These are phyloP conservation scores for Aquilaria agallochum DNA, from an alignment of 441 rosid species.

Conservation along the genomic window DNA sequence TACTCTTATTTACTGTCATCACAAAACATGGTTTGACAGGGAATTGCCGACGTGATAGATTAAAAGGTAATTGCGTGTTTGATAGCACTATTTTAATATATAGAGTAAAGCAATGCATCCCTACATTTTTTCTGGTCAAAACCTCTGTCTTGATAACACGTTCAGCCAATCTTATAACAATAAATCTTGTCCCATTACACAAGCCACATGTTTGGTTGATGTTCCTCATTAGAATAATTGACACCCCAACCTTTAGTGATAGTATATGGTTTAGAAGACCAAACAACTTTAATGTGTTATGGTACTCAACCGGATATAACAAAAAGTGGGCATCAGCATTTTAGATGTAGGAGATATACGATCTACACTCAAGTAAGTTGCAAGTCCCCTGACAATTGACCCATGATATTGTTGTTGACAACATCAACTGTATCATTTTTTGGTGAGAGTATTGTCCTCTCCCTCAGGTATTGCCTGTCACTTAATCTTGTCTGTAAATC, in stretches of 20 bases:
- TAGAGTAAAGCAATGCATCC: background rate
- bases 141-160: background rate
- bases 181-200: conserved; percentile 13
- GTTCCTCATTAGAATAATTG: conserved; percentile 14
- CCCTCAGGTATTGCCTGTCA: no score
- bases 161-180: background rate
- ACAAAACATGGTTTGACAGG: background rate
- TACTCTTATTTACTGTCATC: conserved; percentile 13
- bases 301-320: background rate
- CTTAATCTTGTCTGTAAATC: no score
- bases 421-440: no score
- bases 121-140: background rate
- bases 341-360: no score
- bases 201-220: background rate
- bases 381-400: no score
- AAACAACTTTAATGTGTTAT: background rate
- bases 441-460: no score
- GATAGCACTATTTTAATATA: background rate
- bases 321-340: background rate
- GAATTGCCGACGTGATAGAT: no score
- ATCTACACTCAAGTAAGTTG: no score
- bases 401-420: no score
- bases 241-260: background rate
- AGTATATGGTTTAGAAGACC: conserved; percentile 3
- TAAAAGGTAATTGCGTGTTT: background rate